A percentile compares a stretch with the other conserved stretches of the same genome.
phyloP scores from a whole-genome alignment of 2,329 filamentous ascomycete species.

The Xylaria sp. region DNA sequence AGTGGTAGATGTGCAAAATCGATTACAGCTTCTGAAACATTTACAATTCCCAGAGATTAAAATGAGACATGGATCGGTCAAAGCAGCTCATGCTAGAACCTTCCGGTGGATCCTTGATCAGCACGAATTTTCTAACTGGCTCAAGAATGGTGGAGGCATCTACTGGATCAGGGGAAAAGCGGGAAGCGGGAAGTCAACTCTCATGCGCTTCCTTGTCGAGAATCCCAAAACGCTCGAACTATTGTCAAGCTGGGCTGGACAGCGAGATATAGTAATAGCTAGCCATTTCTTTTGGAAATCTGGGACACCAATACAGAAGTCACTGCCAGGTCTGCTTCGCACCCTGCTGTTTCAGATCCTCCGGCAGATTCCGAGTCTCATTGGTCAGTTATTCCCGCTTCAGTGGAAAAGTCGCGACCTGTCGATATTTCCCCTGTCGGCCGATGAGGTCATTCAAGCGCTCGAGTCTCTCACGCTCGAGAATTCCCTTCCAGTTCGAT shows the following conservation, averaged over 20 bases:
- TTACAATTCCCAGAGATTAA: background rate
- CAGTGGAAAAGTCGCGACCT: background rate
- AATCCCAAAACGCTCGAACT: constrained; percentile 21
- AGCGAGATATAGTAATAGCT: constrained; percentile 30
- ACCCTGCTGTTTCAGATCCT: constrained; percentile 25
- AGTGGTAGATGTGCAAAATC: background rate
- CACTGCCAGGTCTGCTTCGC: constrained; percentile 41
- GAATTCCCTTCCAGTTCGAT: background rate
- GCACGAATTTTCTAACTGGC: no score
- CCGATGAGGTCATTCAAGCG: background rate
- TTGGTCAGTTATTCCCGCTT: constrained; percentile 2
- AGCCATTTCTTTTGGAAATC: constrained; percentile 45
- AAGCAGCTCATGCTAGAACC: background rate
- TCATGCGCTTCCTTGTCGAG: constrained; percentile 25
- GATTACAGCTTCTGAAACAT: background rate
- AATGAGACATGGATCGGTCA: background rate
- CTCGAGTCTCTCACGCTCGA: background rate
- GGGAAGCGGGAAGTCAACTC: constrained; percentile 29
- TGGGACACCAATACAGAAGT: constrained; percentile 41
- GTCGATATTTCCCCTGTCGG: background rate
- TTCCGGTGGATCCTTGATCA: background rate
- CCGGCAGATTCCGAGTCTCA: constrained; percentile 8
- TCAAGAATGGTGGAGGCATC: background rate
- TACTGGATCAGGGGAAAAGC: constrained; percentile 31
- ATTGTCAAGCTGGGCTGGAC: constrained; percentile 39